Evolutionary conservation across 2,329 filamentous ascomycete species (phyloP), one percentile per base, ranked within the genome.

Genomic region (Clarireedia sp.): DNA sequence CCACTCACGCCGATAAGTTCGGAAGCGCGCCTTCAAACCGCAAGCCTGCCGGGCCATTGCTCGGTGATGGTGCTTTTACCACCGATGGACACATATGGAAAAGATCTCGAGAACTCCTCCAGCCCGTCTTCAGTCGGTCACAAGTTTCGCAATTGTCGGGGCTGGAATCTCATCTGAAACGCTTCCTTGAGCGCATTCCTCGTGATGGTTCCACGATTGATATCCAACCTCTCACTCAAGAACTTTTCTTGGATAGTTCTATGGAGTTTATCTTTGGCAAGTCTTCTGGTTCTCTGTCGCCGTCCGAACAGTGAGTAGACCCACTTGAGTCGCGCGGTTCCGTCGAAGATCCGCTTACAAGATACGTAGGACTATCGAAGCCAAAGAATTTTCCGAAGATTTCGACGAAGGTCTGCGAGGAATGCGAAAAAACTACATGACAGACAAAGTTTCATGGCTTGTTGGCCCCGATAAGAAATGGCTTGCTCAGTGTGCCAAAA

Each of bases 181-280:
- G 76, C 17, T 71, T 89, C 55, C 71, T 87, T 19, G 71, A 74
- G 19, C 74, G 76, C 17, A 74, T 89, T 8, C 81, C 82, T 0
- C 67, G 66, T 0, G 71, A 79, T 54, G 75, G 82, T 43, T 69
- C 72, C 2, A 75, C 73, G 0, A 74, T 86, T 14, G 78, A 87
- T 59, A 70, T 87, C 19, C 79, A 81, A 63, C 76, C 79, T 10
- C 69, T 85, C 6, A 82, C 85, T 63, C 85, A 86, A 63, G 75
- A 77, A 46, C 74, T 86, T 63, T 85, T 83, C 0, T 73, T 87
- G 12, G 83, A 87, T 58, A 79, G 80, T 33, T 43, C 55, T 3
- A 60, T 54, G 10, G 54, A 58, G 19, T 60, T 61, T 23, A 55
- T 58, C 8, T 58, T 60, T 23, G 57, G 58, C 21, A 57, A 60